Conservation (phyloP, 2,329 filamentous ascomycete species). For the Zymoseptoria pseudotritici region DNA sequence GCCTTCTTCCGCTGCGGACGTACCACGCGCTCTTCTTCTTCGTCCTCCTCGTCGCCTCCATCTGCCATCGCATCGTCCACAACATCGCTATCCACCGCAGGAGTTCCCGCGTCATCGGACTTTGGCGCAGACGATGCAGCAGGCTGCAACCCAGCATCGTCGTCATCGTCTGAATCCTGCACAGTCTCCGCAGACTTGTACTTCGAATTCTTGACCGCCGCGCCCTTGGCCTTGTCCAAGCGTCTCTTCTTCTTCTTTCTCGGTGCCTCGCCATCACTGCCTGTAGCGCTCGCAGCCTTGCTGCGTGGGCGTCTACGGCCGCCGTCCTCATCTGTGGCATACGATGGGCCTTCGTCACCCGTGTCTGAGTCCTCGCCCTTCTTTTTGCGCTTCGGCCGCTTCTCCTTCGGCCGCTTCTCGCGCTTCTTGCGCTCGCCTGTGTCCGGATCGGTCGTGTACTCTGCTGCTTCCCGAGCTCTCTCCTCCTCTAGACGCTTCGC, state of each 20-base stretch:
- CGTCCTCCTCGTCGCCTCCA: slow-evolving; percentile 22
- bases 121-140: slow-evolving; percentile 20
- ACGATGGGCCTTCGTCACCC: slow-evolving; percentile 35
- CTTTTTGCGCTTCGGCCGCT: slow-evolving; percentile 51
- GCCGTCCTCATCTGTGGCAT: slow-evolving; percentile 42
- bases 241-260: slow-evolving; percentile 54
- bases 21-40: slow-evolving; percentile 16
- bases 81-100: slow-evolving; percentile 10
- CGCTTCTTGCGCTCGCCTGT: slow-evolving; percentile 74
- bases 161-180: slow-evolving; percentile 64
- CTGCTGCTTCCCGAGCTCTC: slow-evolving; percentile 55
- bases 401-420: slow-evolving; percentile 55
- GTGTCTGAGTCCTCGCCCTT: slow-evolving; percentile 44
- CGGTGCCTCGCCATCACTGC: slow-evolving; percentile 49
- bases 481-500: slow-evolving; percentile 67
- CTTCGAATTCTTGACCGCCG: slow-evolving; percentile 46
- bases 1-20: slow-evolving; percentile 22
- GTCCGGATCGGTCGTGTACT: slow-evolving; percentile 73
- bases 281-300: slow-evolving; percentile 28
- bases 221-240: slow-evolving; percentile 49
- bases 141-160: slow-evolving; percentile 21
- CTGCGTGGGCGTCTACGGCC: slow-evolving; percentile 31
- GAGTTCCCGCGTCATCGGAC: slow-evolving; percentile 22
- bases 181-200: slow-evolving; percentile 83
- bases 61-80: slow-evolving; percentile 19